phyloP scores from a whole-genome alignment of 257 asterid genomes.

The Solanum bukasovii region DNA sequence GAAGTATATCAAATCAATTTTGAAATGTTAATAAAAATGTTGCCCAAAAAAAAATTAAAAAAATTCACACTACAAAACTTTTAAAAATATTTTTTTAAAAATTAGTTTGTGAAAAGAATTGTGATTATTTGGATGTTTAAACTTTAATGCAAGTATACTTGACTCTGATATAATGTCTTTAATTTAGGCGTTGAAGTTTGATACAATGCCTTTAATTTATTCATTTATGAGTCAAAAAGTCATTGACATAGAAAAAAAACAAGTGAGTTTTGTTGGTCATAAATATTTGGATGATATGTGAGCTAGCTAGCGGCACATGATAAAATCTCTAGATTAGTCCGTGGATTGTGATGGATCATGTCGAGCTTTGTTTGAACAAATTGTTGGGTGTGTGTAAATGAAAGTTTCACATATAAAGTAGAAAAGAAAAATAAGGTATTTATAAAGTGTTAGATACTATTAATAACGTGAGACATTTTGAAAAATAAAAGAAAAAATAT shows the following conservation, averaged over 20 bases:
- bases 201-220: too few species aligned
- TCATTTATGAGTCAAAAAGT: too few species aligned
- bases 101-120: neutral
- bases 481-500: too few species aligned
- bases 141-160: neutral
- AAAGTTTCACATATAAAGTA: too few species aligned
- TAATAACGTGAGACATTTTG: neutral
- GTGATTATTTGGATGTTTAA: neutral
- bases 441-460: neutral
- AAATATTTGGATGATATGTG: neutral
- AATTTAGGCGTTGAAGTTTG: too few species aligned
- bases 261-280: neutral
- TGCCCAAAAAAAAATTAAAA: neutral
- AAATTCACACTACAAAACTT: neutral
- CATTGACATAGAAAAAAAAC: too few species aligned
- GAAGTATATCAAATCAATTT: neutral
- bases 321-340: too few species aligned
- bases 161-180: neutral
- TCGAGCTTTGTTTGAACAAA: neutral
- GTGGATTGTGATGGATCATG: neutral
- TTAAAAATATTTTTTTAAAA: accelerated
- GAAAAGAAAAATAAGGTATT: too few species aligned
- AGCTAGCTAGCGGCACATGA: too few species aligned
- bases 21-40: too few species aligned
- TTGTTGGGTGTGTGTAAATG: neutral